Conservation (phyloP, 306 rosid species). For the Glycine soja region DNA sequence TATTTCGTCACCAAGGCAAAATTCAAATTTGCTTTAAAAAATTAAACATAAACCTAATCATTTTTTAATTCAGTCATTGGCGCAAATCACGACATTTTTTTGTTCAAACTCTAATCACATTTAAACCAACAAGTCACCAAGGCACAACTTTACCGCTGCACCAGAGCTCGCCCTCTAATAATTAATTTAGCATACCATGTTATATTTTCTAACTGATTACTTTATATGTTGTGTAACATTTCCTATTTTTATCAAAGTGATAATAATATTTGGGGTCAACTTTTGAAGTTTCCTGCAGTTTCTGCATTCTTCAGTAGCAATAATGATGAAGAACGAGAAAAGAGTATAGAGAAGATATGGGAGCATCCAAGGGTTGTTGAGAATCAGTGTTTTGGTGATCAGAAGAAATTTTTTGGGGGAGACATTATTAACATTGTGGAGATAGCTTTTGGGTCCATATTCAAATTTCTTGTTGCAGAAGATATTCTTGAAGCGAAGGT, state of each 20-base stretch:
- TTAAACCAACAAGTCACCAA: no score
- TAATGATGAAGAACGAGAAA: constrained; percentile 28
- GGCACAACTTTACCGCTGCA: no score
- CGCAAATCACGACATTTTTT: no score
- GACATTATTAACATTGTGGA: constrained; percentile 50
- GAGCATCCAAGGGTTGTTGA: constrained; percentile 40
- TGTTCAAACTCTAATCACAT: no score
- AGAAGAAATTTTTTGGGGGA: constrained; percentile 49
- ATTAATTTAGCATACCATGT: neutral
- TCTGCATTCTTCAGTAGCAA: neutral
- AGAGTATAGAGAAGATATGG: constrained; percentile 3
- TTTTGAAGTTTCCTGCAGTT: constrained; percentile 8
- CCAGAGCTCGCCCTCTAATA: no score
- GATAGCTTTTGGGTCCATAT: constrained; percentile 39
- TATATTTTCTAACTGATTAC: neutral
- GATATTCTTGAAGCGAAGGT: constrained; percentile 28
- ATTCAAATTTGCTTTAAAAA: no score
- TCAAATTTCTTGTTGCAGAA: constrained; percentile 1
- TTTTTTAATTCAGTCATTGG: no score
- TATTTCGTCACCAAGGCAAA: no score
- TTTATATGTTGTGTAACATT: neutral
- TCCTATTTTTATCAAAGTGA: neutral
- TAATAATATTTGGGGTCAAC: neutral
- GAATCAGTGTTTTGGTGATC: constrained; percentile 34
- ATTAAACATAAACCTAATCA: no score